Base-by-base conservation (phyloP, 2,329 filamentous ascomycete species). In the Rutstroemia sp. region DNA sequence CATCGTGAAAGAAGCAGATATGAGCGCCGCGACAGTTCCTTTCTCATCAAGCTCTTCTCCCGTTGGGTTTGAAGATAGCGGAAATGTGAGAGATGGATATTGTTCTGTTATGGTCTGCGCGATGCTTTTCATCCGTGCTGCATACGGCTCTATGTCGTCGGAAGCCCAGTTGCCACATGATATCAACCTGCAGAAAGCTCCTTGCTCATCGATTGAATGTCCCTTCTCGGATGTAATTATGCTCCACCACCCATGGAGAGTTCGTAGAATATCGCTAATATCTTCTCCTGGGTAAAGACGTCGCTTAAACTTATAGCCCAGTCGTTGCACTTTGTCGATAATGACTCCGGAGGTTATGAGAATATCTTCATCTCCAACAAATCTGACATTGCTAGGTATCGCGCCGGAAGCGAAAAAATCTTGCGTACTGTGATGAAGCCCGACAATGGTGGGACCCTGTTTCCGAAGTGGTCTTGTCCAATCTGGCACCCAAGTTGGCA, bases 211-310 rank as follows among this genome's bases (percentile, higher is more conserved):
- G 21, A 58, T 19, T 9, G 58, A 60, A 3, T 60, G 39, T 1
- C 53, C 51, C 17, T 56, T 48, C 10, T 50, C 42, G 5, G 42
- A 27, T 21, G 59, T 47, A 54, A 65, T 62, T 4, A 65, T 39
- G 27, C 58, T 58, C 64, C 64, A 66, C 65, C 65, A 67, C 44
- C 65, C 57, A 25, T 63, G 57, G n/a, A 66, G 61, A 23, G 52
- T 46, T 7, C 60, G 56, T 6, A 65, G 10, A 8, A 49, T 39
- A 8, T 59, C 58, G 7, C 38, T 51, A 8, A 64, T 54, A 25
- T 64, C 55, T 14, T 54, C 60, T 2, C 56, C 58, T 51, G 60
- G 17, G 1, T 58, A 58, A 9, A 38, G 49, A 25, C 60, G 57
- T 30, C 54, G 62, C 27, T 25, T 41, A 23, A 61, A 66, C 1